Percentiles rank a stretch among this genome's conserved stretches.
Evolutionary conservation across 306 rosid species (phyloP).

Genomic region (Psophocarpus tetragonolobus): DNA sequence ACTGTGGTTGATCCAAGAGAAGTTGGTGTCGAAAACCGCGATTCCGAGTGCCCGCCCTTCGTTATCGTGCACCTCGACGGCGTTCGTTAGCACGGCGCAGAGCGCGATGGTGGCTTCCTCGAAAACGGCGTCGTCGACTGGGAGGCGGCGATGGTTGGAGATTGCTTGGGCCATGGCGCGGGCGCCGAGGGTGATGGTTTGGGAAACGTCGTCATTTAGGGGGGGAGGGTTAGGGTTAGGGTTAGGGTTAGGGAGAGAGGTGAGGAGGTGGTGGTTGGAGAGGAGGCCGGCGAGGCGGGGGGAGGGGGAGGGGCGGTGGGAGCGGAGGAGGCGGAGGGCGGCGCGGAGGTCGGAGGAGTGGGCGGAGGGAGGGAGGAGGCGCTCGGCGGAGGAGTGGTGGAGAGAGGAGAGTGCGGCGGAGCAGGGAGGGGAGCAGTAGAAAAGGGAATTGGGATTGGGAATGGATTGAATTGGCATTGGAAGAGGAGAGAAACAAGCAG

Average conservation of each 20-base stretch:
- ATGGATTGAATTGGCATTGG: slow-evolving; percentile 10
- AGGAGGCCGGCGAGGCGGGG: slow-evolving; percentile 56
- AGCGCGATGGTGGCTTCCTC: slow-evolving; percentile 57
- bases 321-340: slow-evolving; percentile 68
- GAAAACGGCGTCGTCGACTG: slow-evolving; percentile 28
- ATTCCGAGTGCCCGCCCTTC: slow-evolving; percentile 56
- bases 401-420: slow-evolving; percentile 42
- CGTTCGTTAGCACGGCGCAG: slow-evolving; percentile 72
- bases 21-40: slow-evolving; percentile 53
- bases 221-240: too few species aligned
- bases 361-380: slow-evolving; percentile 35
- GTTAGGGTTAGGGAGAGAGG: not conserved
- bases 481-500: slow-evolving; percentile 56
- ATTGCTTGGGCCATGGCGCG: slow-evolving; percentile 51
- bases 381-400: slow-evolving; percentile 47
- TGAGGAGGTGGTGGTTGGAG: slow-evolving; percentile 49
- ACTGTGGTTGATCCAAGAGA: slow-evolving; percentile 83
- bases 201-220: not conserved
- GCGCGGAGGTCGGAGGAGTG: slow-evolving; percentile 60
- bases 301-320: slow-evolving; percentile 25
- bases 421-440: slow-evolving; percentile 55
- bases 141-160: not conserved
- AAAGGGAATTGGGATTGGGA: not conserved
- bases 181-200: slow-evolving; percentile 43
- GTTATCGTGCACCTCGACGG: slow-evolving; percentile 78